Evolutionary conservation across 257 asterid genomes (phyloP).

Genomic region (Thymus mandschuricus): DNA sequence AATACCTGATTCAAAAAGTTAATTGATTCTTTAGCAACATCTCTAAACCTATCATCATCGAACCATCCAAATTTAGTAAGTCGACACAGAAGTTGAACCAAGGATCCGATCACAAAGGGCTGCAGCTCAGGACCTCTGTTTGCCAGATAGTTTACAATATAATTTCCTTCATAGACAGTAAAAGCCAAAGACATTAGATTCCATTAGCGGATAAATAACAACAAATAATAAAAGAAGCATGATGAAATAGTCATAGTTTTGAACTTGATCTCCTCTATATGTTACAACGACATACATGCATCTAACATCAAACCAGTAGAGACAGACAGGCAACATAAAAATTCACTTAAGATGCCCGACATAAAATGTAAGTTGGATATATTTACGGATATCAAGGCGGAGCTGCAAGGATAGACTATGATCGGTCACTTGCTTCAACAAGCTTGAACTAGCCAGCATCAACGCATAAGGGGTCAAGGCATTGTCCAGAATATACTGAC

Average conservation of each 20-base stretch:
- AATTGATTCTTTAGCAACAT: constrained; percentile 84
- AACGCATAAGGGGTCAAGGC: constrained; percentile 96
- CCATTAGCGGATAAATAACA: constrained; percentile 17
- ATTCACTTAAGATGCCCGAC: constrained; percentile 28
- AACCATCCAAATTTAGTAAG: constrained; percentile 98
- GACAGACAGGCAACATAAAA: constrained; percentile 13
- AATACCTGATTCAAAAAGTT: constrained; percentile 90
- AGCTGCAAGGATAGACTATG: constrained; percentile 93
- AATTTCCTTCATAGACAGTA: constrained; percentile 85
- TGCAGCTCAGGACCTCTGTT: constrained; percentile 96
- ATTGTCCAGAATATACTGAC: constrained; percentile 97
- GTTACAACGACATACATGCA: constrained; percentile 11
- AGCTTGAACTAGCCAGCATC: constrained; percentile 99
- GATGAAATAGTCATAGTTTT: constrained; percentile 13
- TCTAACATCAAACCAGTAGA: constrained; percentile 21
- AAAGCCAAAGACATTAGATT: constrained; percentile 43
- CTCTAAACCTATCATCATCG: constrained; percentile 92
- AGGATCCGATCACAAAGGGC: constrained; percentile 88
- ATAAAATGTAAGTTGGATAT: constrained; percentile 44
- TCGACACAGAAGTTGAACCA: constrained; percentile 89
- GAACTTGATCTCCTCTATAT: constrained; percentile 23
- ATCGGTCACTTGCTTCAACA: constrained; percentile 99
- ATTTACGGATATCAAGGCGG: constrained; percentile 97
- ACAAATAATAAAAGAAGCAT: constrained; percentile 9
- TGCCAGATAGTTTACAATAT: constrained; percentile 93